Conservation (phyloP, 1,284 basidiomycete species). For the Acaromyces ingoldii region DNA sequence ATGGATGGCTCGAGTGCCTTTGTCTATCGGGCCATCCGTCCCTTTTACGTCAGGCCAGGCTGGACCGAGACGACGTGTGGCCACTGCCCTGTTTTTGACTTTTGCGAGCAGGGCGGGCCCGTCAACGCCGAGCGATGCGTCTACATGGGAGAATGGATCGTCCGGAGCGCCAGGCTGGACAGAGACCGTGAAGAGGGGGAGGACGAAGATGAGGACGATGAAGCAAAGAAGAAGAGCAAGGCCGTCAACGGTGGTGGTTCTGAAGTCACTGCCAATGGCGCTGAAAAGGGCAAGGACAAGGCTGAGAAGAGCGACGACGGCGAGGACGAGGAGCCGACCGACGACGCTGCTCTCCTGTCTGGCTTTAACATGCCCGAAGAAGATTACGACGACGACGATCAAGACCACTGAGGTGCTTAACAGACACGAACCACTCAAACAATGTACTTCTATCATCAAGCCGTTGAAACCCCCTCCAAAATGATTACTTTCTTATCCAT, state of each 20-base stretch:
- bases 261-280: no score
- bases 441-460: background rate
- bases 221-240: background rate
- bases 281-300: background rate
- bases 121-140: conserved; percentile 39
- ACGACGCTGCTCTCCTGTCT: background rate
- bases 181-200: background rate
- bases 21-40: conserved; percentile 37
- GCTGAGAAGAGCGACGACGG: background rate
- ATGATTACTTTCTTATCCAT: background rate
- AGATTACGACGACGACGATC: conserved; percentile 1
- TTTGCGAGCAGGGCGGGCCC: conserved; percentile 37
- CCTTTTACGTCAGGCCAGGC: conserved; percentile 22
- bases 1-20: conserved; percentile 11
- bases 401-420: no score
- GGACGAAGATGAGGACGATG: background rate
- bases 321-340: background rate
- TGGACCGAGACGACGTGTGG: conserved; percentile 42
- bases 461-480: background rate
- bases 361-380: background rate
- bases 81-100: conserved; percentile 43
- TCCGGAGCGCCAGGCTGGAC: background rate
- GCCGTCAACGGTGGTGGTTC: background rate
- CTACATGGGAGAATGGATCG: conserved; percentile 31
- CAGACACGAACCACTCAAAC: no score